Conservation (phyloP, 768 basidiomycete species). For the Agaricus blazei region DNA sequence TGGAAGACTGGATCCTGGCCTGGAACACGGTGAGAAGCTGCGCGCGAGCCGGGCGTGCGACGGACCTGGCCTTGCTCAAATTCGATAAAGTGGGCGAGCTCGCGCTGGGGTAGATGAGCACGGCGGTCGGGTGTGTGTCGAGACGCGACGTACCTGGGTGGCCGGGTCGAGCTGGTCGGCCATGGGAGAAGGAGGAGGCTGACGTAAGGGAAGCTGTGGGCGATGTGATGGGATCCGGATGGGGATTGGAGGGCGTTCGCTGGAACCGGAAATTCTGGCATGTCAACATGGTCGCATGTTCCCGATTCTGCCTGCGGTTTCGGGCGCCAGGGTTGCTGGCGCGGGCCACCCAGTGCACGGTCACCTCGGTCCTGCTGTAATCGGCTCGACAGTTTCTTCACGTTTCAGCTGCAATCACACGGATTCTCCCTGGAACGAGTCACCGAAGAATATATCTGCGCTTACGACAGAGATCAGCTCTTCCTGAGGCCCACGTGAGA, state of each 20-base stretch:
- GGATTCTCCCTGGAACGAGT: not conserved
- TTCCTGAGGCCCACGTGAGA: constrained; percentile 31
- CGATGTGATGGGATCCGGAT: constrained; percentile 2
- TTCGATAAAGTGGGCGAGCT: constrained; percentile 75
- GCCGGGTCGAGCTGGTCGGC: constrained; percentile 69
- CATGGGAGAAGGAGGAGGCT: constrained; percentile 27
- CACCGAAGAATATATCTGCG: constrained; percentile 5
- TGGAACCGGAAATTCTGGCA: constrained; percentile 6
- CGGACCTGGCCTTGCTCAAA: constrained; percentile 76
- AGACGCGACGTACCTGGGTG: constrained; percentile 50
- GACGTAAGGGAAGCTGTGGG: constrained; percentile 15
- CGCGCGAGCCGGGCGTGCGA: constrained; percentile 12
- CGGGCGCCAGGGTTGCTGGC: not conserved
- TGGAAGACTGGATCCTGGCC: constrained; percentile 55
- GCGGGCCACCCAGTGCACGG: constrained; percentile 1
- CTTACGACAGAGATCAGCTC: constrained; percentile 6
- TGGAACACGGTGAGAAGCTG: constrained; percentile 16
- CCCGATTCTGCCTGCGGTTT: not conserved
- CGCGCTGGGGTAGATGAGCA: constrained; percentile 50
- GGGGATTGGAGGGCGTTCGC: constrained; percentile 7
- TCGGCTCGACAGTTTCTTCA: constrained; percentile 1
- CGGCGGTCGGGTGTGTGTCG: not conserved
- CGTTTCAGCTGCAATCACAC: constrained; percentile 2
- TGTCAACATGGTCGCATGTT: constrained; percentile 4
- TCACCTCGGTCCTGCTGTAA: constrained; percentile 7